These are phyloP conservation scores for Ampelomyces quisqualis DNA, from an alignment of 2,329 filamentous ascomycete genomes.

Conservation along the genomic window DNA sequence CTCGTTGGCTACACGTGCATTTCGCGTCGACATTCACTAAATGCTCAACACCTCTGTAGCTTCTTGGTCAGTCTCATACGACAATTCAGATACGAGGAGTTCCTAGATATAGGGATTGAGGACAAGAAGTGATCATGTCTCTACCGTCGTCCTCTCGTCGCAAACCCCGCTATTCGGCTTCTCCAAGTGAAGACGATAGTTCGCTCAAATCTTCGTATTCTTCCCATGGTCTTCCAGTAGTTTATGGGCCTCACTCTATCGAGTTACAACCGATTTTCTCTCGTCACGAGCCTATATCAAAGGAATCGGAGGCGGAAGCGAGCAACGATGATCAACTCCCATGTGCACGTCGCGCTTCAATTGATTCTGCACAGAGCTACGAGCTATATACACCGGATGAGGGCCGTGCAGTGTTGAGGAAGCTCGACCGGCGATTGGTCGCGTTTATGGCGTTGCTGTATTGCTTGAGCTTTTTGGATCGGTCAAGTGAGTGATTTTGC, in stretches of 20 bases:
- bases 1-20: too few species aligned
- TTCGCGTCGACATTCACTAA: too few species aligned
- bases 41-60: too few species aligned
- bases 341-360: constrained; percentile 20
- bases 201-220: constrained; percentile 21
- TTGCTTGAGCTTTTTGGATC: constrained; percentile 80
- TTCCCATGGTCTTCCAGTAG: constrained; percentile 10
- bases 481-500: constrained; percentile 64
- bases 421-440: constrained; percentile 76
- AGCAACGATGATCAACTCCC: constrained; percentile 28
- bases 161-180: constrained; percentile 14
- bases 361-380: constrained; percentile 46
- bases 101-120: too few species aligned
- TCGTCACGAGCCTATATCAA: constrained; percentile 10
- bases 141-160: constrained; percentile 11
- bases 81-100: too few species aligned
- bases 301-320: constrained; percentile 23
- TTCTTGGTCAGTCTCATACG: too few species aligned
- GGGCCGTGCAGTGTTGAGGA: constrained; percentile 68
- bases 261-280: constrained; percentile 26
- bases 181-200: constrained; percentile 24
- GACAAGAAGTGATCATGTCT: neutral
- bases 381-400: constrained; percentile 66
- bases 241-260: constrained; percentile 23
- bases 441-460: constrained; percentile 80